Base-by-base conservation (phyloP, 371 early-diverging fungal genomes). In the Paramicrosporidium saccamoebae region DNA sequence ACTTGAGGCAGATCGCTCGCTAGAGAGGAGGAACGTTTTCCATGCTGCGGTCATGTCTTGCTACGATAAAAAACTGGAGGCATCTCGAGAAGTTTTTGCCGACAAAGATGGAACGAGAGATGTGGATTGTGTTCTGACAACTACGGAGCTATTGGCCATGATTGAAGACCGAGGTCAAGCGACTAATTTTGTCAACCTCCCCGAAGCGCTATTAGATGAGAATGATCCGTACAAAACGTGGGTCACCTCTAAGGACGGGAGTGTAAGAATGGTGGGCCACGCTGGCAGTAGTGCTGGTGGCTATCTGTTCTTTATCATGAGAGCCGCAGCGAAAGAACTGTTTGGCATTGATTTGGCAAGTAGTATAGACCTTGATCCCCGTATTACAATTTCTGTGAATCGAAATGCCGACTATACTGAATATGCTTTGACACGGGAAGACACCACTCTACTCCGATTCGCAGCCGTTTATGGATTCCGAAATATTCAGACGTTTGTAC, bases 31-130 rank as follows among this genome's bases (percentile, higher is more conserved):
- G n/a, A n/a, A n/a, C n/a, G n/a, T 82, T 10, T 88, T 71, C 40
- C 84, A 84, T 35, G 72, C 86, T 5, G 46, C 69, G 3, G 54
- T 92, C 13, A 84, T 86, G 88, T 86, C 88, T 10, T 92, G 94
- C 39, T 88, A 75, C 28, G 94, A 92, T 40, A 92, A 88, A 44
- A 92, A 92, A 37, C 52, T 92, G 9, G 94, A 92, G 43, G 84
- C 88, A 0, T 74, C 77, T 18, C 52, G 94, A 10, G 47, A 55
- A 6, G 35, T 86, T 90, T 35, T 68, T 41, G 41, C 47, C 25
- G 69, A 72, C 24, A 20, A 58, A 9, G 67, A 57, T 22, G 33
- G 26, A 52, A 71, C 74, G 0, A 54, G 79, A 14, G 81, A 82
- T 37, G 81, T 86, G 1, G 94, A 88, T 35, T 77, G 74, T 35